Evolutionary conservation across 805 yeast species (phyloP).

Genomic region (Ogataea populi-albae): DNA sequence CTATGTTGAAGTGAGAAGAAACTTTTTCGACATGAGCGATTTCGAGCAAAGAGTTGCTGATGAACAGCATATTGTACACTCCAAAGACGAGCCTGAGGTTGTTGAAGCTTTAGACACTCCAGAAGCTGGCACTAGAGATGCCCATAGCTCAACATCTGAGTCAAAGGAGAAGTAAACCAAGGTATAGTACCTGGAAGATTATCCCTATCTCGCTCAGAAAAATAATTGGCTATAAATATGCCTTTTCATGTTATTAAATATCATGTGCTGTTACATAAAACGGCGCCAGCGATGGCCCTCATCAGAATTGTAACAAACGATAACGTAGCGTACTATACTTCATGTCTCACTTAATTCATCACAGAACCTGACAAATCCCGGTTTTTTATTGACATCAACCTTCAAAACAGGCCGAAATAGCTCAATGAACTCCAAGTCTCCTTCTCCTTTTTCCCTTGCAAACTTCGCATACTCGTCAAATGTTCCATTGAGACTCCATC

Average conservation of each 20-base stretch:
- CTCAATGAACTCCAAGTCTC: constrained; percentile 88
- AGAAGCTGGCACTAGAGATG: neutral
- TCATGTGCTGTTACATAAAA: no score
- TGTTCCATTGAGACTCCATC: constrained; percentile 90
- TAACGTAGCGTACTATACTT: no score
- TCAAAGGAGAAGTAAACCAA: constrained; percentile 1
- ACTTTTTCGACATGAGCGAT: constrained; percentile 52
- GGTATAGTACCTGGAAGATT: no score
- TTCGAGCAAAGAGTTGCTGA: constrained; percentile 4
- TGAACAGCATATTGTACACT: neutral
- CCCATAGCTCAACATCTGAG: neutral
- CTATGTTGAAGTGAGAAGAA: constrained; percentile 94
- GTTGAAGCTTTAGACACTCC: constrained; percentile 2
- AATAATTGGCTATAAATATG: no score
- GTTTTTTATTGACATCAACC: constrained; percentile 48
- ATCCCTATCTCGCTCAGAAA: no score
- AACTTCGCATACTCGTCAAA: constrained; percentile 92
- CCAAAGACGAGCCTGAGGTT: constrained; percentile 1
- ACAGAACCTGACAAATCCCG: constrained; percentile 56
- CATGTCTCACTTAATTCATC: constrained; percentile 3
- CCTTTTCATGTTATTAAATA: no score
- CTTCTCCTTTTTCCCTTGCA: constrained; percentile 91
- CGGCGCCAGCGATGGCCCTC: no score
- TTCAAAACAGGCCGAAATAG: constrained; percentile 63
- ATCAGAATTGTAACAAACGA: no score